phyloP scores from a whole-genome alignment of 495 filamentous ascomycete genomes.

The Aspergillus biplanus region DNA sequence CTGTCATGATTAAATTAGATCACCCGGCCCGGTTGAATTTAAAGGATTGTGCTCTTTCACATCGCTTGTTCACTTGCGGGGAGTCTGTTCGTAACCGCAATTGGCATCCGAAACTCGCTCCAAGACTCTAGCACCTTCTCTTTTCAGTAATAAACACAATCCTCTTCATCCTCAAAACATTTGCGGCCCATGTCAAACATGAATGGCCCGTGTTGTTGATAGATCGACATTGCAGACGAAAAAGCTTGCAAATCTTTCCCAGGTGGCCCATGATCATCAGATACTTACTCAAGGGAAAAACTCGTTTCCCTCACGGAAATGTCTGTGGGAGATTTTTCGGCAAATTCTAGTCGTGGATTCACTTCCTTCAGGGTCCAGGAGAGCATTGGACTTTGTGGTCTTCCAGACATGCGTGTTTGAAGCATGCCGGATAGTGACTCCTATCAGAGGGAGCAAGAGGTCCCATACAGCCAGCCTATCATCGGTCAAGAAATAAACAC shows the following conservation, averaged over 20 bases:
- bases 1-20: slow-evolving; percentile 9
- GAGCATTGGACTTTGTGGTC: not conserved
- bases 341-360: not conserved
- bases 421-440: no score
- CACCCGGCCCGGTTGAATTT: slow-evolving; percentile 2
- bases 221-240: slow-evolving; percentile 17
- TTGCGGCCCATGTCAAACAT: not conserved
- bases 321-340: no score
- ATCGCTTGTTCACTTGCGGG: not conserved
- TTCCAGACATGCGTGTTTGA: not conserved
- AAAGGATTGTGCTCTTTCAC: slow-evolving; percentile 1
- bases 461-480: not conserved
- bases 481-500: not conserved
- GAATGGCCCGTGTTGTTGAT: slow-evolving; percentile 7
- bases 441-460: no score
- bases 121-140: not conserved
- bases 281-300: not conserved
- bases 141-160: slow-evolving; percentile 6
- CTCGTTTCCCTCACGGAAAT: not conserved
- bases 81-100: no score
- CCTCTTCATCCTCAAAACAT: slow-evolving; percentile 6
- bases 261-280: not conserved
- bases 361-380: not conserved
- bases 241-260: slow-evolving; percentile 2
- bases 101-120: not conserved